phyloP scores from a whole-genome alignment of 768 basidiomycete genomes.

The Clitopilus hobsonii region DNA sequence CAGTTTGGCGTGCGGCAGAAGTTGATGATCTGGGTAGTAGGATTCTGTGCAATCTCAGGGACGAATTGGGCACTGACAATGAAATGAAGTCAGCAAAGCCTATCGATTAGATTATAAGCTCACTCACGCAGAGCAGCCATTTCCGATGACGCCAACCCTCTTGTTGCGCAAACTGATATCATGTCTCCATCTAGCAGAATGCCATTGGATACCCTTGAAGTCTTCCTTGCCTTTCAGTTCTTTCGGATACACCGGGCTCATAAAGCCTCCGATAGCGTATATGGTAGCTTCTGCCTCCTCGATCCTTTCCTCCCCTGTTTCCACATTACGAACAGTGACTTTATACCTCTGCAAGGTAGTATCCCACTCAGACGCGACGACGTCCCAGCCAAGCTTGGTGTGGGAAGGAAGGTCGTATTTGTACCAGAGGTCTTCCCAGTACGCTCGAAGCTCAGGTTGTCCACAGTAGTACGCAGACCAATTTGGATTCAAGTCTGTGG shows the following conservation, averaged over 20 bases:
- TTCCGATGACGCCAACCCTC: constrained; percentile 57
- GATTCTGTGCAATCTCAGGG: constrained; percentile 46
- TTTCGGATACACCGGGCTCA: constrained; percentile 39
- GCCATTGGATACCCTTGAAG: constrained; percentile 49
- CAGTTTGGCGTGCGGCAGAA: constrained; percentile 60
- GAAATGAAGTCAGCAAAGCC: background rate
- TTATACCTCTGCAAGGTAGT: constrained; percentile 34
- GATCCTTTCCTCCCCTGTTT: constrained; percentile 27
- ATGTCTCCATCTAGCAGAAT: constrained; percentile 53
- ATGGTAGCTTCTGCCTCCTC: constrained; percentile 42
- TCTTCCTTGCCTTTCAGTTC: constrained; percentile 35
- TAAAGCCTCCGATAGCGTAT: constrained; percentile 48
- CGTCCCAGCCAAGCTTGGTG: constrained; percentile 37
- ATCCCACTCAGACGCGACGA: constrained; percentile 42
- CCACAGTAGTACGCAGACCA: constrained; percentile 43
- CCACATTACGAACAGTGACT: constrained; percentile 30
- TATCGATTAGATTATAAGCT: constrained; percentile 6
- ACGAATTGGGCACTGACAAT: constrained; percentile 51
- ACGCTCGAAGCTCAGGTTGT: constrained; percentile 47
- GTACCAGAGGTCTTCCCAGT: constrained; percentile 43
- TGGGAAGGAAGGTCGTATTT: constrained; percentile 37
- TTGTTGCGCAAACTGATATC: constrained; percentile 48
- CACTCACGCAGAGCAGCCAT: constrained; percentile 55
- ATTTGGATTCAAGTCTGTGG: constrained; percentile 46
- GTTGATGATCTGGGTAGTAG: constrained; percentile 47